A percentile compares a stretch with the other conserved stretches of the same genome.
Conservation (phyloP, 2,329 filamentous ascomycete genomes). For the Phaeosphaeria sp. region DNA sequence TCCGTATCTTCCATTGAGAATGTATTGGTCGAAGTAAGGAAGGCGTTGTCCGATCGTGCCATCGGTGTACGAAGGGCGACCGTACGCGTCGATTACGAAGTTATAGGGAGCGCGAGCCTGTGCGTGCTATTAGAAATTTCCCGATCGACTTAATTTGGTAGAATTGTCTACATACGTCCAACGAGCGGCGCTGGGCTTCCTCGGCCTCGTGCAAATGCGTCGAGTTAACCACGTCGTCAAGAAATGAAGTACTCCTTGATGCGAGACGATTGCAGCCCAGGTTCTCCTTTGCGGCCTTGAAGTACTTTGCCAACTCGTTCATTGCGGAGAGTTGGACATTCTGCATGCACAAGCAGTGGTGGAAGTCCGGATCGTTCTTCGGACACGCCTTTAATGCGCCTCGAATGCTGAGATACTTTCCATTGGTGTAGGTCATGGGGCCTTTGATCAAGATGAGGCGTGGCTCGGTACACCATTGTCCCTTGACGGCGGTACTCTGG, state of each 20-base stretch:
- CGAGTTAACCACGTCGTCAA: neutral
- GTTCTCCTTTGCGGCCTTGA: neutral
- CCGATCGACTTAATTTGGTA: neutral
- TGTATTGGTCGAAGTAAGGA: conserved; percentile 4
- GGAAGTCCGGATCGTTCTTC: conserved; percentile 1
- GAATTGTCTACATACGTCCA: neutral
- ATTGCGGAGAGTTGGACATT: neutral
- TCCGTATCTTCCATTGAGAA: neutral
- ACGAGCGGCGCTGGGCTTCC: neutral
- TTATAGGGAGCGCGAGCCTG: neutral
- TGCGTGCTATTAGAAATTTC: neutral
- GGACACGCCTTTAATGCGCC: neutral
- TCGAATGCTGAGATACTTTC: neutral
- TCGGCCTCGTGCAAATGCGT: neutral
- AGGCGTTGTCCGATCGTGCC: neutral
- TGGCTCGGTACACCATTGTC: neutral
- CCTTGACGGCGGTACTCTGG: neutral
- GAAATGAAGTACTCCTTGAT: neutral
- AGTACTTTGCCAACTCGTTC: neutral
- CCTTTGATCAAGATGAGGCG: neutral
- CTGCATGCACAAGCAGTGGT: conserved; percentile 3
- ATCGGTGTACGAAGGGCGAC: neutral
- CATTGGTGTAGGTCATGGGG: neutral
- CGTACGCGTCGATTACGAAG: neutral
- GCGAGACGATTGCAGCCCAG: neutral